Evolutionary conservation across 495 filamentous ascomycete species (phyloP), one percentile per base, ranked within the genome.

Genomic region (Pyrenula aspistea): DNA sequence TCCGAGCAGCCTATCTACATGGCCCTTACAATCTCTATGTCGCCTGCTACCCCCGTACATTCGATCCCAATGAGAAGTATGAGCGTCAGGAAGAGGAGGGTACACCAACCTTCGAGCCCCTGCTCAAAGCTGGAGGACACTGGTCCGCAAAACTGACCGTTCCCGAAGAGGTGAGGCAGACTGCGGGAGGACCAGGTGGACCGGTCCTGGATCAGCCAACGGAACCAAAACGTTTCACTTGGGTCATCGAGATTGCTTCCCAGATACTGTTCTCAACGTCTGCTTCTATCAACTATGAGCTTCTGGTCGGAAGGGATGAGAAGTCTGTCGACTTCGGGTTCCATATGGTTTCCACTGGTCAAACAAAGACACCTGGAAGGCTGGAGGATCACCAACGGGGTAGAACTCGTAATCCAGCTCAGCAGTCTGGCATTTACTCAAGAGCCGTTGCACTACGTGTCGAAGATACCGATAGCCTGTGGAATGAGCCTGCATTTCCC

Each of bases 1-100:
- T 97, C 12, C 88, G 93, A 61, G 93, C 93, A 52, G 93, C 93
- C 42, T 98, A 96, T 65, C 82, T 98, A 48, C 93, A 95, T 69
- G 93, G 93, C 0, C 93, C 93, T 1, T 98, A 98, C 68, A 95
- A 83, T 1, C 77, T 97, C 10, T 88, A 90, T 60, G 82, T 90
- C 10, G 83, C 92, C 48, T 86, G 90, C 19, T 92, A 90, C 62
- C 89, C 91, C 2, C 74, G 83, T 0, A 78, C 75, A 42, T 96
- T 91, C 68, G 80, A 88, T 62, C 89, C 91, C 2, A 87, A 95
- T 65, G 68, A 73, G 58, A 87, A 85, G 56, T 80, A 84, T 54
- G 80, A 84, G 22, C 73, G 81, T 22, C 75, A 80, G 22, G 75
- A 83, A 53, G 63, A 63, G 55, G 73, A 78, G 71, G 88, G 86